These are phyloP conservation scores for Hypoxylon fuscum DNA, from an alignment of 495 filamentous ascomycete species.

Conservation along the genomic window DNA sequence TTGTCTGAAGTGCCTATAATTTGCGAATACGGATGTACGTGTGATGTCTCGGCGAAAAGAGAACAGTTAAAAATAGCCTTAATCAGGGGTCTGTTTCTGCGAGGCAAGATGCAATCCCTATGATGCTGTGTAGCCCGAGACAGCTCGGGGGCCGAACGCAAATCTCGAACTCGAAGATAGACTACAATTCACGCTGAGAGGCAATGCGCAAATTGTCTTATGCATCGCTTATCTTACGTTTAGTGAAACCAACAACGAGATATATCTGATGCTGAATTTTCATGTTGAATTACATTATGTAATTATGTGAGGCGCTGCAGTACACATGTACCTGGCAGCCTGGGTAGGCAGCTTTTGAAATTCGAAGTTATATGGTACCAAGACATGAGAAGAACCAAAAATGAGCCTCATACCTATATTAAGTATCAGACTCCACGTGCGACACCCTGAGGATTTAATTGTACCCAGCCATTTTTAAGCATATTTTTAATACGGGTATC, in stretches of 20 bases:
- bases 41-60: background rate
- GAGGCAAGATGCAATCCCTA: slow-evolving; percentile 9
- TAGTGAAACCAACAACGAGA: background rate
- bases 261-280: background rate
- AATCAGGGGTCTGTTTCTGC: slow-evolving; percentile 4
- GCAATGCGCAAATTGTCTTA: slow-evolving; percentile 5
- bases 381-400: background rate
- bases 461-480: background rate
- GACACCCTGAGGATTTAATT: no score
- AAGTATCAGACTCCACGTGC: slow-evolving; percentile 17
- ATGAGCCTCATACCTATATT: no score
- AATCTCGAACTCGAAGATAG: background rate
- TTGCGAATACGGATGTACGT: slow-evolving; percentile 6
- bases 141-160: background rate
- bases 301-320: slow-evolving; percentile 10
- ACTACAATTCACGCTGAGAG: background rate
- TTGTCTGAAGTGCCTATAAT: background rate
- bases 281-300: slow-evolving; percentile 3
- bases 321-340: background rate
- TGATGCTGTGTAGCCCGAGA: slow-evolving; percentile 21
- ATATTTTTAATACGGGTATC: background rate
- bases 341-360: no score
- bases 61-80: slow-evolving; percentile 17
- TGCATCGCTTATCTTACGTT: background rate
- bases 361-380: no score